Base-by-base conservation (phyloP, 2,329 filamentous ascomycete species). In the Podosphaera fusca region DNA sequence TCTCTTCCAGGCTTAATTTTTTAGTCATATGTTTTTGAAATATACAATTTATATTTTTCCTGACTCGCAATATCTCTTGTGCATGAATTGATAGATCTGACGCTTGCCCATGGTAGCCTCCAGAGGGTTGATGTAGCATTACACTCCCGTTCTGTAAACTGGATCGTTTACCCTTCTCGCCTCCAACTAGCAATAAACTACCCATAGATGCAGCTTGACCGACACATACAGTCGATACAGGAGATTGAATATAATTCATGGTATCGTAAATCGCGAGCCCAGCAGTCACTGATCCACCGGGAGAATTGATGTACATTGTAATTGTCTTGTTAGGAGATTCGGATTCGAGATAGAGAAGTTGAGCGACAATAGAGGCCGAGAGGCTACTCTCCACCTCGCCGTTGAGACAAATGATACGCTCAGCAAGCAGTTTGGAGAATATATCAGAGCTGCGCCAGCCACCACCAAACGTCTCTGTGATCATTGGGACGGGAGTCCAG, bases 121-220 rank as follows among this genome's bases (percentile, higher is more conserved):
- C 90, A 2, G 85, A 81, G 0, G 94, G 92, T 69, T 98, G 92
- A 71, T 98, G 92, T 57, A 98, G 82, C 92, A 98, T 98, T 66
- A 98, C 85, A 56, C 86, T 85, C 63, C 83, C 87, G 69, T 98
- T 89, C n/a, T 89, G 89, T 38, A 98, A 76, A 57, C 87, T 88
- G 69, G 82, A 95, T 42, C 92, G 76, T 69, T 92, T 87, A 14
- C 88, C 88, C 0, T 84, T 76, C 58, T 87, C 80, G 29, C 94
- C 92, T 52, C 90, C 92, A 53, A 85, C 84, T 0, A 98, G 79
- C 0, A 98, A 74, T 31, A 98, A 75, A 1, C 84, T 87, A 4
- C 89, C 92, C 92, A 98, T 98, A 2, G 85, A 92, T 1, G 92
- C 90, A 0, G 94, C 92, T 65, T 94, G 87, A 6, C 92, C 92